These are phyloP conservation scores for Thraustochytrium sp. DNA, from an alignment of 352 stramenopile species.

Conservation along the genomic window DNA sequence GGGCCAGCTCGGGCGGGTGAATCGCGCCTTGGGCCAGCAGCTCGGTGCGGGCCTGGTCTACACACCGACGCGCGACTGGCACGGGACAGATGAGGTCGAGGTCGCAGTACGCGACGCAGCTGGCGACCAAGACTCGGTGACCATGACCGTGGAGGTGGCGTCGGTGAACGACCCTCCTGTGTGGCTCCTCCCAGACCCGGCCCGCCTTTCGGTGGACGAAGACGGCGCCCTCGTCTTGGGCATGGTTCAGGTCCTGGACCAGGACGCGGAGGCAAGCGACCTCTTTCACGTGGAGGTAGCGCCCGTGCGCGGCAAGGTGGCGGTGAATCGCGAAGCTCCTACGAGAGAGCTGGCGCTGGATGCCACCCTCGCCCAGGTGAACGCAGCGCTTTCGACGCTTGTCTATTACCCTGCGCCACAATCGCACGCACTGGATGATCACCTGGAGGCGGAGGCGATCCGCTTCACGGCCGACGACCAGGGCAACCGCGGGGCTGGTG, in stretches of 20 bases:
- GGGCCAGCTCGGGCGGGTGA: background rate
- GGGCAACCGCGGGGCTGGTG: background rate
- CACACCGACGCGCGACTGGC: background rate
- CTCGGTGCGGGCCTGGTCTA: background rate
- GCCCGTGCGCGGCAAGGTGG: background rate
- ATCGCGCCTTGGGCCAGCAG: background rate
- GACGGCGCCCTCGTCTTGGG: background rate
- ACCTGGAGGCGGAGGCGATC: background rate
- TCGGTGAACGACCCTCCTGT: conserved; percentile 17
- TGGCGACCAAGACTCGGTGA: background rate
- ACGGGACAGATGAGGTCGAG: background rate
- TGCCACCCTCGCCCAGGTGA: background rate
- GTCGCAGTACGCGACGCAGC: background rate
- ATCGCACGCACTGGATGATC: background rate
- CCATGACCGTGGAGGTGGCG: background rate
- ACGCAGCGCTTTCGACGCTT: background rate
- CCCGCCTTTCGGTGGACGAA: background rate
- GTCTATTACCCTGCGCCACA: background rate
- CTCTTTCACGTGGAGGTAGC: background rate
- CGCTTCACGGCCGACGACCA: conserved; percentile 20
- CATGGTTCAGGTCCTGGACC: background rate
- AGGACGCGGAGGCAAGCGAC: background rate
- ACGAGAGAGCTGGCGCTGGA: background rate
- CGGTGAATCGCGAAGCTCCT: background rate
- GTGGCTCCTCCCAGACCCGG: conserved; percentile 20